Evolutionary conservation across 306 rosid genomes (phyloP).

Genomic region (Nissolia schottii): DNA sequence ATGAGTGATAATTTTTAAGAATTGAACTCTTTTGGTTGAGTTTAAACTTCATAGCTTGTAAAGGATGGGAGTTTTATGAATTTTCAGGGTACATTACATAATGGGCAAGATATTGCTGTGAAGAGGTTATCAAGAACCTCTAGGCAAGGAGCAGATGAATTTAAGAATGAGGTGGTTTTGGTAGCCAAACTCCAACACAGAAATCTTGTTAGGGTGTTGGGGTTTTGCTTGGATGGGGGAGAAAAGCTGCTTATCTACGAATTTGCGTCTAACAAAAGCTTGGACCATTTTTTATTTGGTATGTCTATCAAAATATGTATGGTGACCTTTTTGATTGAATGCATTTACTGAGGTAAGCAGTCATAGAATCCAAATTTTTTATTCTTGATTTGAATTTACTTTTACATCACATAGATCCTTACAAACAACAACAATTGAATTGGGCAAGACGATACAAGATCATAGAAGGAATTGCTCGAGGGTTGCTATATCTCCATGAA

Average conservation of each 20-base stretch:
- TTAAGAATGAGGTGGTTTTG: constrained; percentile 37
- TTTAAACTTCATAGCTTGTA: not conserved
- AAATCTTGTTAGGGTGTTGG: constrained; percentile 32
- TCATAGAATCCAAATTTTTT: not conserved
- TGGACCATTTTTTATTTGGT: constrained; percentile 29
- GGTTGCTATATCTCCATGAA: constrained; percentile 29
- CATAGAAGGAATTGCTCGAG: constrained; percentile 29
- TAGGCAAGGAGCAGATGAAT: constrained; percentile 31
- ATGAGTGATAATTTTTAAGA: not conserved
- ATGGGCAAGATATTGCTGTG: constrained; percentile 35
- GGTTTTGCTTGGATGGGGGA: constrained; percentile 35
- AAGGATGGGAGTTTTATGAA: not conserved
- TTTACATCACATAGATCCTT: constrained; percentile 8
- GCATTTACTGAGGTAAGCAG: not conserved
- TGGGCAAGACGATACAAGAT: constrained; percentile 42
- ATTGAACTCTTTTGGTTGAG: not conserved
- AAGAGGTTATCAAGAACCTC: constrained; percentile 40
- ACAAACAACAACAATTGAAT: constrained; percentile 21
- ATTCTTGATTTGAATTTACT: not conserved
- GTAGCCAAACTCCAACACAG: constrained; percentile 32
- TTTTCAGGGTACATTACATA: constrained; percentile 33
- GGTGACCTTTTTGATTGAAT: not conserved
- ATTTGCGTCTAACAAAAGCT: constrained; percentile 35
- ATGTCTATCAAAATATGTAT: not conserved
- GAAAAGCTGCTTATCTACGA: constrained; percentile 43